These are phyloP conservation scores for Pilatotrama ljubarskyi DNA, from an alignment of 768 basidiomycete genomes.

Conservation along the genomic window DNA sequence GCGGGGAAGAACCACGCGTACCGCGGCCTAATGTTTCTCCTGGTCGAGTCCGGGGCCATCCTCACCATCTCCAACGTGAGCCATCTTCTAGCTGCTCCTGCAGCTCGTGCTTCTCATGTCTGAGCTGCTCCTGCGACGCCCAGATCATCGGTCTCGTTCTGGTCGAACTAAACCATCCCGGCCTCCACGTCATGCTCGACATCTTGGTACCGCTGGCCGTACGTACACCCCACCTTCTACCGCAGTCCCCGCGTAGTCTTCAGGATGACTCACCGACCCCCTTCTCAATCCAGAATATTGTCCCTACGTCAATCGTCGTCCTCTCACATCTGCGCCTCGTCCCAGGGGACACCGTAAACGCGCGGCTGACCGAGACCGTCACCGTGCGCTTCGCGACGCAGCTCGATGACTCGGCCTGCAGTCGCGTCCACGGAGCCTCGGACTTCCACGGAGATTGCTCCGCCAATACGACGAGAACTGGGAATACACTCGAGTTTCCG, in stretches of 20 bases:
- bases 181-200: slow-evolving; percentile 12
- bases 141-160: slow-evolving; percentile 6
- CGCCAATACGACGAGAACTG: too few relatives aligned
- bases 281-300: slow-evolving; percentile 1
- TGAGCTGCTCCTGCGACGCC: neutral
- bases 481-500: too few relatives aligned
- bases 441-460: too few relatives aligned
- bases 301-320: slow-evolving; percentile 8
- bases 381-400: slow-evolving; percentile 9
- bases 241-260: neutral
- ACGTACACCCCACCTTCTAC: neutral
- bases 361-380: neutral
- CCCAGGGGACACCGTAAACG: neutral
- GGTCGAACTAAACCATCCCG: slow-evolving; percentile 1
- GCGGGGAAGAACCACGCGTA: neutral
- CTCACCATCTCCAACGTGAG: slow-evolving; percentile 4
- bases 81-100: neutral
- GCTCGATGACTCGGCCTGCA: neutral
- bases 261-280: neutral
- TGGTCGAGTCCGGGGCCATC: slow-evolving; percentile 13
- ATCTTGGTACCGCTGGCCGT: slow-evolving; percentile 5
- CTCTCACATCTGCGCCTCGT: slow-evolving; percentile 4
- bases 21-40: neutral
- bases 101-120: neutral
- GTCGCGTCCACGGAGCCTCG: neutral